These are phyloP conservation scores for Xylaria cubensis DNA, from an alignment of 495 filamentous ascomycete genomes.

Conservation along the genomic window DNA sequence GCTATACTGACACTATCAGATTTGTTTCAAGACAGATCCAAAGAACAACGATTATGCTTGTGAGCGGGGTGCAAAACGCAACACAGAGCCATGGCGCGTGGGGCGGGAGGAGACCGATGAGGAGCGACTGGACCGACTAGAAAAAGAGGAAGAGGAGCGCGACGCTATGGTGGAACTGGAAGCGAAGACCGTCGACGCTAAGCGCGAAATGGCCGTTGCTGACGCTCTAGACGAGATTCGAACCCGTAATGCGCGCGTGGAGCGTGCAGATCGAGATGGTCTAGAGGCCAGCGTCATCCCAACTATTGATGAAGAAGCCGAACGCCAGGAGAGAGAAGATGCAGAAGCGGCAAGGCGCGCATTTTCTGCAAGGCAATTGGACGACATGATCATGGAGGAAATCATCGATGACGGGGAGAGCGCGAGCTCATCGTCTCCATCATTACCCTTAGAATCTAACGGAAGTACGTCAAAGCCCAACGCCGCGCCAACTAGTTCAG, in stretches of 20 bases:
- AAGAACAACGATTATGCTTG: slow-evolving; percentile 93
- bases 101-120: slow-evolving; percentile 80
- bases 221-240: slow-evolving; percentile 96
- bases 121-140: slow-evolving; percentile 82
- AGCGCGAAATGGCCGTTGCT: slow-evolving; percentile 94
- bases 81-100: slow-evolving; percentile 88
- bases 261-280: slow-evolving; percentile 70
- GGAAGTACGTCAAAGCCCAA: not conserved
- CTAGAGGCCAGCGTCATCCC: slow-evolving; percentile 52
- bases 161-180: slow-evolving; percentile 92
- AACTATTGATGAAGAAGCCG: slow-evolving; percentile 62
- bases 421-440: slow-evolving; percentile 46
- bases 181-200: slow-evolving; percentile 87
- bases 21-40: slow-evolving; percentile 94
- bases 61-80: slow-evolving; percentile 84
- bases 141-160: slow-evolving; percentile 76
- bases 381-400: slow-evolving; percentile 56
- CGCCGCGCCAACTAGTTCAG: slow-evolving; percentile 22
- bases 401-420: slow-evolving; percentile 49
- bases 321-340: slow-evolving; percentile 78
- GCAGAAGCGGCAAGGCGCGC: slow-evolving; percentile 83
- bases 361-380: slow-evolving; percentile 64
- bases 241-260: slow-evolving; percentile 84
- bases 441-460: slow-evolving; percentile 35
- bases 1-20: slow-evolving; percentile 41